These are phyloP conservation scores for Coprinopsis marcescibilis DNA, from an alignment of 768 basidiomycete species.

Conservation along the genomic window DNA sequence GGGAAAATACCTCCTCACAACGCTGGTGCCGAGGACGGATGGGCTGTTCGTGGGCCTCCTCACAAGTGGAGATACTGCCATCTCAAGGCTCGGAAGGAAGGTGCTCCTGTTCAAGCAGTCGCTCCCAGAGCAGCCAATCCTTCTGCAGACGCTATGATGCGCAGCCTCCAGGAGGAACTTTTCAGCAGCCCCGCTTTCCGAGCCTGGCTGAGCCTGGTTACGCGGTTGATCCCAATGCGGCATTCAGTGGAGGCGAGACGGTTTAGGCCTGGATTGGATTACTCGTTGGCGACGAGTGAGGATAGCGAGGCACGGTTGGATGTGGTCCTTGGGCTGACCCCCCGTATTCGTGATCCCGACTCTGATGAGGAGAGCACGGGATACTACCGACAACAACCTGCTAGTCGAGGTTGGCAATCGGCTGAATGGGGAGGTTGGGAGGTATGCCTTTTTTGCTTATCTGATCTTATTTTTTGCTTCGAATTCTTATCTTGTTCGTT, in stretches of 20 bases:
- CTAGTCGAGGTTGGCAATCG: constrained; percentile 50
- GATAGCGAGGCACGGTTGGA: constrained; percentile 79
- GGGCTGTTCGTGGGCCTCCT: constrained; percentile 80
- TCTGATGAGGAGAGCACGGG: constrained; percentile 21
- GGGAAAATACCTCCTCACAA: constrained; percentile 60
- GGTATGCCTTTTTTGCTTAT: constrained; percentile 35
- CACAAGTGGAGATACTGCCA: constrained; percentile 92
- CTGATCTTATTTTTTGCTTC: constrained; percentile 5
- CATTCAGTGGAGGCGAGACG: constrained; percentile 77
- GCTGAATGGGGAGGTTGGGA: constrained; percentile 95
- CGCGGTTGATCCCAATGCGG: constrained; percentile 63
- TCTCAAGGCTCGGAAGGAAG: constrained; percentile 37
- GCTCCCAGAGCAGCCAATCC: constrained; percentile 48
- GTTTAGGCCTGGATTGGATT: constrained; percentile 90
- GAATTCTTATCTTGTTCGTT: background rate
- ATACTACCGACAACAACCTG: constrained; percentile 5
- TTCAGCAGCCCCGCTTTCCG: constrained; percentile 81
- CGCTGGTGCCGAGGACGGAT: constrained; percentile 47
- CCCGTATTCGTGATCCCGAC: constrained; percentile 33
- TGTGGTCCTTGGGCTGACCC: constrained; percentile 82
- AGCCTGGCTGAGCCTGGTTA: constrained; percentile 79
- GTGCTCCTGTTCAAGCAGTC: constrained; percentile 38
- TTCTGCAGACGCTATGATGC: constrained; percentile 53
- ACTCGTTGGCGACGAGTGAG: constrained; percentile 88
- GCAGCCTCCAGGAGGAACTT: constrained; percentile 68